Evolutionary conservation across 768 basidiomycete genomes (phyloP), one percentile per base, ranked within the genome.

Genomic region (Candolleomyces aberdarensis): DNA sequence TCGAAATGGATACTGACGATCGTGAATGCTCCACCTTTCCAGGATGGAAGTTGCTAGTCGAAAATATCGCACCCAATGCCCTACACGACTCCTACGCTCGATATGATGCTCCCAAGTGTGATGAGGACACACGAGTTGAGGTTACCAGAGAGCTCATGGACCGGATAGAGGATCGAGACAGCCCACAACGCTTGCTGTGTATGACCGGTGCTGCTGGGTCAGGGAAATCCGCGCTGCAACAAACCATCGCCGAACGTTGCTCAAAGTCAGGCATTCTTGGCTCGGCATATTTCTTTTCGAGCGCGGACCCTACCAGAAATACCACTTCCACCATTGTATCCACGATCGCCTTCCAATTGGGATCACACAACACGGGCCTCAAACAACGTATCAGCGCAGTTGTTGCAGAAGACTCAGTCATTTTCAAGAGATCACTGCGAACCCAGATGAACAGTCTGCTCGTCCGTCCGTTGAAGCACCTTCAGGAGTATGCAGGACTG

Each of bases 271-370:
- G 39, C 10, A 31, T 48, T 14, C 49, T 64, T n/a, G 63, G 49
- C 14, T 61, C 59, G 13, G 36, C 58, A 5, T 61, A 59, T 47
- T 64, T 64, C 59, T 59, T 66, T 54, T 53, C 56, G 15, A 58
- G 50, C 15, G 15, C 3, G 19, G 56, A 57, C 44, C 14, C 11
- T 13, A 41, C 57, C 7, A 22, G 56, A 5, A 63, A 64, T 39
- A 52, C 61, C 13, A 43, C 56, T 7, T 39, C 20, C n/a, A 29
- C 40, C n/a, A 17, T 64, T 5, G 47, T 66, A 14, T 22, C 58
- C 29, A 63, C 63, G n/a, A 57, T 66, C 39, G 53, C 59, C 44
- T 63, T 55, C 49, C 63, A 63, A 20, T 59, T 63, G 17, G 48
- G 57, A 5, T n/a, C 41, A 13, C 31, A 44, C 8, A 26, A 52